Evolutionary conservation across 2,329 filamentous ascomycete genomes (phyloP), one percentile per base, ranked within the genome.

Genomic region (Fusarium metavorans): DNA sequence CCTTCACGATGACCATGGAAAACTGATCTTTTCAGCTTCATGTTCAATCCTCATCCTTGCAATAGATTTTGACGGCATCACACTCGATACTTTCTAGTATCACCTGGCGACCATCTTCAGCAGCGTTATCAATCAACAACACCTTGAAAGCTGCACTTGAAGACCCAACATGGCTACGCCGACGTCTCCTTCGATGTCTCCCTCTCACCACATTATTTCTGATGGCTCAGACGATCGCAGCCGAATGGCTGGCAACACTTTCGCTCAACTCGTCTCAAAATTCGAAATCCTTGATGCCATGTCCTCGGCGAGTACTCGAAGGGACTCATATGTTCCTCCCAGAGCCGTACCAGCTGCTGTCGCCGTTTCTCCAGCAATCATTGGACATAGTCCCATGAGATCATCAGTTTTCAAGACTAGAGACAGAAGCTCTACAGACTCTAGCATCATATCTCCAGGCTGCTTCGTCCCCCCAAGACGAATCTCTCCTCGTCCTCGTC

Each of bases 181-280:
- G 13, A 56, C 59, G 10, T 59, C 56, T 41, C 57, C 71, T 27
- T 43, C 54, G 30, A 54, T 50, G 39, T 32, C 56, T n/a, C 64
- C 70, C 16, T 66, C 71, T 5, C 66, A 60, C 34, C 73, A 69
- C 18, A 64, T 64, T 25, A 61, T 60, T n/a, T 64, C 62, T 14
- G 57, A 72, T 18, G 50, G 39, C 25, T 66, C 63, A 39, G 68
- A 56, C 2, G 32, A 57, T 27, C 73, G 48, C 14, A 61, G 63
- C 23, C 61, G 63, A 52, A 57, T 67, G 23, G 23, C 59, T 23
- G 56, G 65, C 4, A 70, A 72, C 14, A 76, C 64, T 13, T 67
- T 84, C 27, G 78, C 82, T 39, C 78, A 81, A 32, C 78, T 84
- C 18, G 77, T 84, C 1, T 82, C 80, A n/a, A 83, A 80, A 48